Conservation (phyloP, 106 monocot genomes). For the Dactylorhiza incarnata region DNA sequence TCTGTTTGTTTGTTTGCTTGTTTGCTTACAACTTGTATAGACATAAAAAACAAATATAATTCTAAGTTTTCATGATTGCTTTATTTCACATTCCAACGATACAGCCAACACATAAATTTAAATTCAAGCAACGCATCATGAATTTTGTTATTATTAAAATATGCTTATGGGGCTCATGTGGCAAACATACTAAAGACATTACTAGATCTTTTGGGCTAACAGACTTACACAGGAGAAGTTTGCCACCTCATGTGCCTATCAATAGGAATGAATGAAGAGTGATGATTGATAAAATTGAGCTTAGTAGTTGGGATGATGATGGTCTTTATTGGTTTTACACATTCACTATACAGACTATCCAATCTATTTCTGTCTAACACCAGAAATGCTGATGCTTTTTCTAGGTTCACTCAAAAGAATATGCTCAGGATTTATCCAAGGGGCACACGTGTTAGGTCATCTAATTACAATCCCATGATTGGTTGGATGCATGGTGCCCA, state of each 20-base stretch:
- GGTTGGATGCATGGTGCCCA: slow-evolving; percentile 91
- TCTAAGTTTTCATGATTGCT: too few relatives aligned
- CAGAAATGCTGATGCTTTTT: not conserved
- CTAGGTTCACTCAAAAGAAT: slow-evolving; percentile 77
- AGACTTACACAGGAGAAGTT: not conserved
- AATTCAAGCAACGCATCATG: too few relatives aligned
- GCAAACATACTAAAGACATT: too few relatives aligned
- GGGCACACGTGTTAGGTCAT: slow-evolving; percentile 57
- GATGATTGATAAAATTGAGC: not conserved
- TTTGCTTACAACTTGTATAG: too few relatives aligned
- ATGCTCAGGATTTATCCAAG: slow-evolving; percentile 76
- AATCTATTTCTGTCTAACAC: not conserved
- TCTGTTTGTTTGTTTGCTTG: too few relatives aligned
- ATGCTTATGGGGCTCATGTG: too few relatives aligned
- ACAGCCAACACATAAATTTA: too few relatives aligned
- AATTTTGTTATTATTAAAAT: too few relatives aligned
- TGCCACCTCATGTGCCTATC: not conserved
- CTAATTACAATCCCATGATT: slow-evolving; percentile 71
- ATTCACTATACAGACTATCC: not conserved
- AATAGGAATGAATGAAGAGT: not conserved
- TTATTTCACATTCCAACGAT: too few relatives aligned
- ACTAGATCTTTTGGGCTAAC: too few relatives aligned
- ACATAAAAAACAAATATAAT: too few relatives aligned
- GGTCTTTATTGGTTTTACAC: not conserved
- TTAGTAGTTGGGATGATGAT: not conserved